Evolutionary conservation across 2,329 filamentous ascomycete species (phyloP), one percentile per base, ranked within the genome.

Genomic region (Periconia macrospinosa): DNA sequence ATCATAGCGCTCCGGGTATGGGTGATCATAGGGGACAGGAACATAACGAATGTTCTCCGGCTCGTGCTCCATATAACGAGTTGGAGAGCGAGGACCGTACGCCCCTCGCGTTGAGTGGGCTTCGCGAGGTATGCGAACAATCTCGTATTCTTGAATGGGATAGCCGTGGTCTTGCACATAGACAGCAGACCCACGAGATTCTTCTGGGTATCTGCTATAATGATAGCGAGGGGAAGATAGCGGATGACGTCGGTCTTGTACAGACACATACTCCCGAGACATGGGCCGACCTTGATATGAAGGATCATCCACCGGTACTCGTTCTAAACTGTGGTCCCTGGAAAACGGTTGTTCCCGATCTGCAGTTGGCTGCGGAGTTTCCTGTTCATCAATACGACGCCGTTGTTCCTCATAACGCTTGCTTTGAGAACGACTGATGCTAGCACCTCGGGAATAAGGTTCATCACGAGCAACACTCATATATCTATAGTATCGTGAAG

Each of bases 351-450:
- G 60, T 45, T 63, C 67, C 50, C 63, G 65, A 30, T 67, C 69
- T 18, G 62, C 58, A 27, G 62, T 65, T 17, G 70, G 71, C 18
- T 72, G 68, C 1, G 68, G 70, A 14, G 67, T 72, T 47, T 74
- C 71, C 46, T 71, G 67, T 48, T 74, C 65, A 50, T 73, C 67
- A 41, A 74, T 65, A 11, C 70, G 66, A 20, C 71, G 70, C 10
- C 68, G 66, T 20, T 71, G 66, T 47, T 73, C 66, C 45, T 72
- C 71, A 42, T 74, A 74, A 59, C 71, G 47, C 43, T 63, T 65
- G 41, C 68, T 68, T 51, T 74, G 70, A 13, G 70, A 67, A 18
- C 71, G 68, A 18, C 64, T 67, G 54, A 72, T 70, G 54, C 67
- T 72, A 7, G 70, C 59, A 8, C 65, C 69, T 27, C 71, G 68